Evolutionary conservation across 2,329 filamentous ascomycete species (phyloP).

Genomic region (Thermomyces lanuginosus): DNA sequence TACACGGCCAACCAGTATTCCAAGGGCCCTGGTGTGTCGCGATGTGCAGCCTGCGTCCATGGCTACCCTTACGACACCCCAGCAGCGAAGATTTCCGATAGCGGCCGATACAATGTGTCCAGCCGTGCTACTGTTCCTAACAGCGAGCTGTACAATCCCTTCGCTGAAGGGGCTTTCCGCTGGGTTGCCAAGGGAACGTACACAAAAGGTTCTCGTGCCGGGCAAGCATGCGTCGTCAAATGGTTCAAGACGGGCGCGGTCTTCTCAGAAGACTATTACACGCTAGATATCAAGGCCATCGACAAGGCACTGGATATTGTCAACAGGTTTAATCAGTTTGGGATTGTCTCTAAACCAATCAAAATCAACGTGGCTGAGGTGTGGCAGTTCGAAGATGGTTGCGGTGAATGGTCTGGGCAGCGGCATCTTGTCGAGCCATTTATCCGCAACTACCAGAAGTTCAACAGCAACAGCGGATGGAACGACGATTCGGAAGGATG

Average conservation of each 20-base stretch:
- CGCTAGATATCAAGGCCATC: constrained; percentile 2
- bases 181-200: constrained; percentile 3
- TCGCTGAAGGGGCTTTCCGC: constrained; percentile 1
- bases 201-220: constrained; percentile 1
- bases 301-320: constrained; percentile 3
- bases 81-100: not conserved
- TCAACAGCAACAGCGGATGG: constrained; percentile 3
- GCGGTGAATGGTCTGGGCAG: constrained; percentile 1
- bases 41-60: constrained; percentile 1
- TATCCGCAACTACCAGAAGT: constrained; percentile 3
- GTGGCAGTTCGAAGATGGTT: not conserved
- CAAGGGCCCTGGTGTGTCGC: constrained; percentile 1
- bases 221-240: constrained; percentile 1
- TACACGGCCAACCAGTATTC: constrained; percentile 1
- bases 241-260: constrained; percentile 2
- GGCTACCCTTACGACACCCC: not conserved
- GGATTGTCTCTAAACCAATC: constrained; percentile 1
- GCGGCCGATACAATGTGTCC: constrained; percentile 2
- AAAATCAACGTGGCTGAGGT: constrained; percentile 2
- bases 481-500: not conserved
- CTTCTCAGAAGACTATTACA: constrained; percentile 1
- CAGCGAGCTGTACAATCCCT: not conserved
- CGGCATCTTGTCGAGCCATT: constrained; percentile 1
- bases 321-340: constrained; percentile 1
- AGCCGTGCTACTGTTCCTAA: not conserved